Evolutionary conservation across 805 yeast species (phyloP), one percentile per base, ranked within the genome.

Genomic region (Metschnikowia lunata): DNA sequence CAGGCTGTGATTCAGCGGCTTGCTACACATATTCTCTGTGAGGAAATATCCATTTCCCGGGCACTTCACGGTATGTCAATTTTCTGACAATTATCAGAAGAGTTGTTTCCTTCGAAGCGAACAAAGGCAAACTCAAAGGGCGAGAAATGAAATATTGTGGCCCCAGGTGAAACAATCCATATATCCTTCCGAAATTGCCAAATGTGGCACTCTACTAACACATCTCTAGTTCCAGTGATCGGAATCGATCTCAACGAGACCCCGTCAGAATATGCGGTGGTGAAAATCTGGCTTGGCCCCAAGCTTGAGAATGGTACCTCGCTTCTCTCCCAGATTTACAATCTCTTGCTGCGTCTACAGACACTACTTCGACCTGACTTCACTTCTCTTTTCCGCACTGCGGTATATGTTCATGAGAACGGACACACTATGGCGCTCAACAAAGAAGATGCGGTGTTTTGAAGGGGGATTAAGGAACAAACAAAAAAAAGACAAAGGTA

Each of bases 271-370:
- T 44, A 49, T 14, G 36, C 40, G 7, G 31, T 44, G 18, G 40
- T 49, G 28, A 47, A 45, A 36, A 36, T 49, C 27, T 49, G 52
- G 52, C 40, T 46, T 14, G 50, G 45, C 14, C 41, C 45, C 6
- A 40, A 34, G 26, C 30, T 35, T 11, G 12, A n/a, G 10, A 37
- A 26, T 1, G 36, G 30, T 9, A 18, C 8, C 8, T 32, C 39
- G 29, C 13, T 30, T 8, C 28, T 34, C 7, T 26, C 11, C 8
- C 43, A 40, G 30, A 35, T 40, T 6, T 6, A 9, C 13, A 13
- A 28, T 4, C 43, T 40, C 13, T 23, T 34, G 3, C 6, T 2
- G 30, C 32, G 34, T 12, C 26, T 40, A 10, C 7, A 23, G 10
- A 10, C 10, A 7, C 14, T 36, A 30, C 28, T 36, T 26, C 36